Percentiles rank a stretch among this genome's conserved stretches.
Evolutionary conservation across 495 filamentous ascomycete species (phyloP).

Genomic region (Trichocladium antarcticum): DNA sequence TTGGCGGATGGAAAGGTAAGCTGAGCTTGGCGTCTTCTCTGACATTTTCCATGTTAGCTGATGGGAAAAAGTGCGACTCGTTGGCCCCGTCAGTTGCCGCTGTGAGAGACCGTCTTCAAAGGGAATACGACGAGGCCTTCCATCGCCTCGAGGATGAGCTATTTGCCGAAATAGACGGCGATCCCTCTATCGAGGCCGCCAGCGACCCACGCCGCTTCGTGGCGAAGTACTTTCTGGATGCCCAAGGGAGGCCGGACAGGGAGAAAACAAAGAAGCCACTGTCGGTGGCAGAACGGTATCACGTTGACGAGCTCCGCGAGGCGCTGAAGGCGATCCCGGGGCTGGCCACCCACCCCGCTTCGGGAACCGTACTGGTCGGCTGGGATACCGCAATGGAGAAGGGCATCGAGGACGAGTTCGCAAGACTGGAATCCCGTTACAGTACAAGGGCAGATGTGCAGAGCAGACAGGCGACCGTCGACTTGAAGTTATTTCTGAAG

Average conservation of each 20-base stretch:
- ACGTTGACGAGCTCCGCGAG: not conserved
- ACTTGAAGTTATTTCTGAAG: constrained; percentile 5
- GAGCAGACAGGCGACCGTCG: constrained; percentile 1
- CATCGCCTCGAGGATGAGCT: not conserved
- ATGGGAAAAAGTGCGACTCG: not conserved
- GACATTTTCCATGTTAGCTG: no score
- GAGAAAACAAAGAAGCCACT: constrained; percentile 6
- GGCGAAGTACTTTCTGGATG: constrained; percentile 19
- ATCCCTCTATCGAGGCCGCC: constrained; percentile 2
- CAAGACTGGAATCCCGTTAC: not conserved
- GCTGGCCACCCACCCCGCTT: not conserved
- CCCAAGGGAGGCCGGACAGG: constrained; percentile 1
- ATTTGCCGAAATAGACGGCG: not conserved
- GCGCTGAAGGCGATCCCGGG: not conserved
- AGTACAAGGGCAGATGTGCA: not conserved
- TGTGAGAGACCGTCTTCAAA: not conserved
- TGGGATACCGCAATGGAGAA: constrained; percentile 8
- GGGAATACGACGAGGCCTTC: not conserved
- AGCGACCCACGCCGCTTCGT: constrained; percentile 12
- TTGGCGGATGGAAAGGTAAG: no score
- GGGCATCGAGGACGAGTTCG: constrained; percentile 4
- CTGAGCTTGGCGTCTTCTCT: no score
- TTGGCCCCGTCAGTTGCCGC: not conserved
- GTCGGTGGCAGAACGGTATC: not conserved
- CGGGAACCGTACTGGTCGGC: not conserved